Evolutionary conservation across 352 stramenopile genomes (phyloP).

Genomic region (Blastocystis sp.): DNA sequence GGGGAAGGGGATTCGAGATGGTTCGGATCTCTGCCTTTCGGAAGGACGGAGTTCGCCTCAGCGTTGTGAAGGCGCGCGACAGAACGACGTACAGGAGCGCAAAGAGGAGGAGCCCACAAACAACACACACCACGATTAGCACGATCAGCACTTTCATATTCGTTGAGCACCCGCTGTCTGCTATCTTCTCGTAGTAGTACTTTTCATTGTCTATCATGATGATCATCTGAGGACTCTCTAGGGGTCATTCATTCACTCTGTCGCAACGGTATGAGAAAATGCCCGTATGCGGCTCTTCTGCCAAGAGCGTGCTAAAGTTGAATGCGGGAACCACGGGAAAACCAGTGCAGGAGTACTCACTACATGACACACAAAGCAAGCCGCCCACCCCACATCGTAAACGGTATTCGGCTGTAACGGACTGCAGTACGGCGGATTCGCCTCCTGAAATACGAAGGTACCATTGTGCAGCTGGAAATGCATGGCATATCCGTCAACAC

Average conservation of each 20-base stretch:
- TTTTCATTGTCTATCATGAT: background rate
- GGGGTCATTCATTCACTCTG: background rate
- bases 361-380: background rate
- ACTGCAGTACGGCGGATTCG: background rate
- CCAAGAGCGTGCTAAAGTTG: background rate
- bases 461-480: slow-evolving; percentile 14
- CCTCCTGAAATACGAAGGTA: slow-evolving; percentile 2
- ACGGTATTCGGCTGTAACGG: background rate
- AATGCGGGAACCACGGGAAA: slow-evolving; percentile 5
- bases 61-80: background rate
- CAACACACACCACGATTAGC: background rate
- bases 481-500: background rate
- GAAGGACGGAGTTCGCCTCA: background rate
- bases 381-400: background rate
- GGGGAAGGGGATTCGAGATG: slow-evolving; percentile 22
- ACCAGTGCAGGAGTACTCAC: background rate
- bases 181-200: background rate
- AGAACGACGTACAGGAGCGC: background rate
- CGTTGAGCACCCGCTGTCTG: background rate
- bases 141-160: background rate
- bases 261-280: background rate
- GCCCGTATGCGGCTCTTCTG: background rate
- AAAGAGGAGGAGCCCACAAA: background rate
- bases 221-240: slow-evolving; percentile 1
- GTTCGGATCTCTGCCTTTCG: background rate